These are phyloP conservation scores for Didymella sp. DNA, from an alignment of 2,329 filamentous ascomycete species.

Conservation along the genomic window DNA sequence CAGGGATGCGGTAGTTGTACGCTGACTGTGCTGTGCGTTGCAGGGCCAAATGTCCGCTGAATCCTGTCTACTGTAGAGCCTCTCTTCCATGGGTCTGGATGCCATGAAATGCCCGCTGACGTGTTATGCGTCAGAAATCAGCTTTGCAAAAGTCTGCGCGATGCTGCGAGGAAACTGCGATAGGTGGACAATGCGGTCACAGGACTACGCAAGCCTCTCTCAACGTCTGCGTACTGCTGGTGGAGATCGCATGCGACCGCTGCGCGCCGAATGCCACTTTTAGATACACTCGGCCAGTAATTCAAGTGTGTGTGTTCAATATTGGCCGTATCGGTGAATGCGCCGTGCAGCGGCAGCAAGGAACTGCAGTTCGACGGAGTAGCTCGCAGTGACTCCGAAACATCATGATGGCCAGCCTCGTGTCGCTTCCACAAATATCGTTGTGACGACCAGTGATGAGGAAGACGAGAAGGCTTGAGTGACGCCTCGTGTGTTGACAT, in stretches of 20 bases:
- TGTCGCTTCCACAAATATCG: neutral
- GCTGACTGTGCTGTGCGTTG: constrained; percentile 16
- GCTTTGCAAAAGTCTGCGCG: constrained; percentile 2
- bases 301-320: neutral
- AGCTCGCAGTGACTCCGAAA: constrained; percentile 2
- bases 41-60: constrained; percentile 3
- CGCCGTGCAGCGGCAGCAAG: neutral
- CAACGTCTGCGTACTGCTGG: neutral
- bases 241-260: neutral
- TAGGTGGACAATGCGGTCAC: constrained; percentile 1
- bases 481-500: neutral
- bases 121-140: constrained; percentile 2
- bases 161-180: neutral
- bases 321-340: neutral
- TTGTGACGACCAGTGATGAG: neutral
- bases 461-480: constrained; percentile 4
- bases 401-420: constrained; percentile 4
- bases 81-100: neutral
- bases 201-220: neutral
- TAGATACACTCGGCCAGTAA: neutral
- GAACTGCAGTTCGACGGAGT: constrained; percentile 1
- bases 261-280: neutral
- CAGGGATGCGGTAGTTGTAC: constrained; percentile 3
- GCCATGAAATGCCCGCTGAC: constrained; percentile 7
- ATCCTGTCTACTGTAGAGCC: neutral